Percentiles rank a stretch among this genome's conserved stretches.
Evolutionary conservation across 352 stramenopile species (phyloP).

Genomic region (Phytophthora rubi): DNA sequence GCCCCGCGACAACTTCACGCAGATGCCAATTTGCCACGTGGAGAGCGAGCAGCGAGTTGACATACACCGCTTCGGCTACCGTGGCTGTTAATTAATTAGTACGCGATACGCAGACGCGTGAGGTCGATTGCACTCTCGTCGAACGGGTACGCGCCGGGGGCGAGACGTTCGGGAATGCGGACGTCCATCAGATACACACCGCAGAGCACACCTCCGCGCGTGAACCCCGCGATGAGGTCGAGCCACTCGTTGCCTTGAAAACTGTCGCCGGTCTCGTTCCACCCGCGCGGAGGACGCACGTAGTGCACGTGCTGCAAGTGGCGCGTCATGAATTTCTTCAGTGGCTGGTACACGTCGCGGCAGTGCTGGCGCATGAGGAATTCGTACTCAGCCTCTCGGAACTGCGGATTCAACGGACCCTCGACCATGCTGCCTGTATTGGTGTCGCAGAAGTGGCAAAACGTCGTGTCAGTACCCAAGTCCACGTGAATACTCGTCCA

Average conservation of each 20-base stretch:
- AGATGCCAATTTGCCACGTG: slow-evolving; percentile 2
- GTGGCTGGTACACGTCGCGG: slow-evolving; percentile 33
- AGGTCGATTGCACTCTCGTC: slow-evolving; percentile 38
- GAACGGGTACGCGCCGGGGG: slow-evolving; percentile 38
- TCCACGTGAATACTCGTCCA: slow-evolving; percentile 35
- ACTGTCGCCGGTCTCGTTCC: slow-evolving; percentile 20
- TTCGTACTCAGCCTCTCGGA: slow-evolving; percentile 35
- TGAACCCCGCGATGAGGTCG: slow-evolving; percentile 36
- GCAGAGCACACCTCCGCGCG: slow-evolving; percentile 26
- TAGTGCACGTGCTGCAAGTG: slow-evolving; percentile 39
- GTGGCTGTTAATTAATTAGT: slow-evolving; percentile 7
- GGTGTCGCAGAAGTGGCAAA: slow-evolving; percentile 28
- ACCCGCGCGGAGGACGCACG: slow-evolving; percentile 19
- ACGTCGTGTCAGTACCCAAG: slow-evolving; percentile 23
- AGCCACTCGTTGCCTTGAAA: slow-evolving; percentile 34
- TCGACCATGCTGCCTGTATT: slow-evolving; percentile 37
- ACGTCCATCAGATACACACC: slow-evolving; percentile 37
- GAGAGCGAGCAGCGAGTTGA: slow-evolving; percentile 5
- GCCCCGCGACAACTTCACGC: background rate
- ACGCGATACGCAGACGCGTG: slow-evolving; percentile 38
- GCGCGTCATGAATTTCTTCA: slow-evolving; percentile 40
- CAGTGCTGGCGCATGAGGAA: slow-evolving; percentile 41
- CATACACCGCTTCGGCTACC: background rate
- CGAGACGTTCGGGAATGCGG: slow-evolving; percentile 27
- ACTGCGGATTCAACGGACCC: slow-evolving; percentile 32